These are phyloP conservation scores for Candida hungchunana DNA, from an alignment of 805 yeast species.

Conservation along the genomic window DNA sequence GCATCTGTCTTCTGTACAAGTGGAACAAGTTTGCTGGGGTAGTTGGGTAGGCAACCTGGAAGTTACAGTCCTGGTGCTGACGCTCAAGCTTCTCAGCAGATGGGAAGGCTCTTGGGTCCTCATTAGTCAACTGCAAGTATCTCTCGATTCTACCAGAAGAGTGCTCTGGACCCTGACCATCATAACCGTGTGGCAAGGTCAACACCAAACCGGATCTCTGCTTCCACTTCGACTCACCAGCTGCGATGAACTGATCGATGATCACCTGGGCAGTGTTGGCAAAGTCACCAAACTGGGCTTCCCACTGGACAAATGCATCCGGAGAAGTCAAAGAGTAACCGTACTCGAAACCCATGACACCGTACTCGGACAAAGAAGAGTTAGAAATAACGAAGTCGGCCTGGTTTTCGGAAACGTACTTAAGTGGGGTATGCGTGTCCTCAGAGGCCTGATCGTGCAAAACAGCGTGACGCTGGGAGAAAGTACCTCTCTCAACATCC, in stretches of 20 bases:
- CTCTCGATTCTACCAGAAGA: slow-evolving; percentile 97
- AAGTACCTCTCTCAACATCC: slow-evolving; percentile 99
- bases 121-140: slow-evolving; percentile 92
- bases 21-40: slow-evolving; percentile 98
- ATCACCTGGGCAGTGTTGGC: slow-evolving; percentile 99
- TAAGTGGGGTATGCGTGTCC: slow-evolving; percentile 77
- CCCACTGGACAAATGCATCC: slow-evolving; percentile 97
- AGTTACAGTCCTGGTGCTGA: slow-evolving; percentile 98
- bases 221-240: slow-evolving; percentile 98
- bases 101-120: slow-evolving; percentile 95
- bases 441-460: slow-evolving; percentile 93
- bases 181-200: slow-evolving; percentile 98
- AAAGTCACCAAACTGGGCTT: slow-evolving; percentile 99
- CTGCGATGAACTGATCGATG: slow-evolving; percentile 92
- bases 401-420: slow-evolving; percentile 73
- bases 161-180: slow-evolving; percentile 99
- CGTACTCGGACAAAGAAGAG: slow-evolving; percentile 96
- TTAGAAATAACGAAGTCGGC: slow-evolving; percentile 85
- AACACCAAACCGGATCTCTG: slow-evolving; percentile 96
- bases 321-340: slow-evolving; percentile 98
- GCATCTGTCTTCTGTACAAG: slow-evolving; percentile 96
- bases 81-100: slow-evolving; percentile 81
- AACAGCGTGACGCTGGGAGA: slow-evolving; percentile 98
- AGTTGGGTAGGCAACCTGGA: slow-evolving; percentile 97
- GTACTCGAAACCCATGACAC: slow-evolving; percentile 98